phyloP scores from a whole-genome alignment of 306 rosid genomes.

The Lathyrus sativus region DNA sequence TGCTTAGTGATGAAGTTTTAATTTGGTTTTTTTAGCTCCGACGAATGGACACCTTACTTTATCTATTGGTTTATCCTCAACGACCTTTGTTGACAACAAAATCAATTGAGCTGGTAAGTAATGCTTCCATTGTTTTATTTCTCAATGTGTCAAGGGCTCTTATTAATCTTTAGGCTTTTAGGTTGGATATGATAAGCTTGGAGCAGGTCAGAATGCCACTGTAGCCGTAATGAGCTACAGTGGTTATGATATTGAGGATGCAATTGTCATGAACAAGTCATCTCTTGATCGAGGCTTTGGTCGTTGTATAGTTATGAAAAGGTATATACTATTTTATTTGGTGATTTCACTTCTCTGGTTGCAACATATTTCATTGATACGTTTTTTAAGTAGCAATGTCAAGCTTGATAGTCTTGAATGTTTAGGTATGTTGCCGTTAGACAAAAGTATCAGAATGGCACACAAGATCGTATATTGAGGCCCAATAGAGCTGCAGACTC shows the following conservation, averaged over 20 bases:
- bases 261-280: slow-evolving; percentile 95
- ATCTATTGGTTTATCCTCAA: slow-evolving; percentile 93
- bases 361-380: slow-evolving; percentile 18
- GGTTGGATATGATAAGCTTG: slow-evolving; percentile 98
- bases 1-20: slow-evolving; percentile 21
- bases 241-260: slow-evolving; percentile 99
- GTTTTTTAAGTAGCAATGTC: slow-evolving; percentile 23
- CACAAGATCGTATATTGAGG: slow-evolving; percentile 69
- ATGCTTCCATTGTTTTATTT: slow-evolving; percentile 32
- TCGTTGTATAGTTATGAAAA: slow-evolving; percentile 93
- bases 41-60: slow-evolving; percentile 83
- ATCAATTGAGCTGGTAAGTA: slow-evolving; percentile 91
- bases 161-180: slow-evolving; percentile 42
- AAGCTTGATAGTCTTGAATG: slow-evolving; percentile 35
- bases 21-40: slow-evolving; percentile 53
- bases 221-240: slow-evolving; percentile 99
- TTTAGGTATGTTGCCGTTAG: slow-evolving; percentile 55
- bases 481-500: slow-evolving; percentile 55
- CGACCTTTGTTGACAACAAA: slow-evolving; percentile 87
- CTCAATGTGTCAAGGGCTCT: background rate
- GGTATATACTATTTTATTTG: slow-evolving; percentile 43
- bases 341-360: slow-evolving; percentile 38
- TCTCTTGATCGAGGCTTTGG: slow-evolving; percentile 99
- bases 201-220: slow-evolving; percentile 98
- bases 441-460: slow-evolving; percentile 64